phyloP scores from a whole-genome alignment of 176 grass and related monocot species.

The Canna indica region DNA sequence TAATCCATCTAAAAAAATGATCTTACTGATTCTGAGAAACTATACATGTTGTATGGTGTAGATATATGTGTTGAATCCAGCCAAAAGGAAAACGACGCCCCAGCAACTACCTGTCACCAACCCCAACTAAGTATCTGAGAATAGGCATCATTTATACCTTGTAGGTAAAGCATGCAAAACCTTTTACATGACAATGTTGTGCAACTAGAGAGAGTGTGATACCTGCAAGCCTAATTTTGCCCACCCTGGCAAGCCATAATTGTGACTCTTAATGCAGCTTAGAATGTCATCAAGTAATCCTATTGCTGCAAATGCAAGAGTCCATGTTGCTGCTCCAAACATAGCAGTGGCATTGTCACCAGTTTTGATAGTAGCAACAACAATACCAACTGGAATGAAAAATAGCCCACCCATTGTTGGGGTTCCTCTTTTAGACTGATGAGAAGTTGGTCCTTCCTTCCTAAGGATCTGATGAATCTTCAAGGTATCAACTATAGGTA shows the following conservation, averaged over 20 bases:
- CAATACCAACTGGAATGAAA: conserved; percentile 74
- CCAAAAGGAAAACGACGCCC: conserved; percentile 75
- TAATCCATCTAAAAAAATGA: conserved; percentile 16
- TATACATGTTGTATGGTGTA: conserved; percentile 86
- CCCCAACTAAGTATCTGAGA: conserved; percentile 4
- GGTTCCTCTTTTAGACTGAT: conserved; percentile 46
- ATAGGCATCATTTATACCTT: conserved; percentile 13
- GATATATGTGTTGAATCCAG: conserved; percentile 61
- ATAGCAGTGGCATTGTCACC: conserved; percentile 38
- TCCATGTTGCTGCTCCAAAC: conserved; percentile 57
- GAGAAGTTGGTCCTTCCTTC: conserved; percentile 45
- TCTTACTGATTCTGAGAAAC: conserved; percentile 42
- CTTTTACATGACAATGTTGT: not conserved
- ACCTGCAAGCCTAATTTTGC: conserved; percentile 55
- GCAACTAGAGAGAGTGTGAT: conserved; percentile 8
- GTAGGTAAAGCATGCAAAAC: not conserved
- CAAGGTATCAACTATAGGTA: conserved; percentile 61
- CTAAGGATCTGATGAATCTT: conserved; percentile 61
- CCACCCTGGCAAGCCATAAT: conserved; percentile 48
- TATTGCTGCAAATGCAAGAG: conserved; percentile 61
- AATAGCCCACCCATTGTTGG: conserved; percentile 88
- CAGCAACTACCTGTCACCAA: conserved; percentile 46
- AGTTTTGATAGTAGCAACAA: conserved; percentile 46
- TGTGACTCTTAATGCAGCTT: conserved; percentile 19
- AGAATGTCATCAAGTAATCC: conserved; percentile 81